Conservation (phyloP, 805 yeast species). For the Candida khao-thaluensis region DNA sequence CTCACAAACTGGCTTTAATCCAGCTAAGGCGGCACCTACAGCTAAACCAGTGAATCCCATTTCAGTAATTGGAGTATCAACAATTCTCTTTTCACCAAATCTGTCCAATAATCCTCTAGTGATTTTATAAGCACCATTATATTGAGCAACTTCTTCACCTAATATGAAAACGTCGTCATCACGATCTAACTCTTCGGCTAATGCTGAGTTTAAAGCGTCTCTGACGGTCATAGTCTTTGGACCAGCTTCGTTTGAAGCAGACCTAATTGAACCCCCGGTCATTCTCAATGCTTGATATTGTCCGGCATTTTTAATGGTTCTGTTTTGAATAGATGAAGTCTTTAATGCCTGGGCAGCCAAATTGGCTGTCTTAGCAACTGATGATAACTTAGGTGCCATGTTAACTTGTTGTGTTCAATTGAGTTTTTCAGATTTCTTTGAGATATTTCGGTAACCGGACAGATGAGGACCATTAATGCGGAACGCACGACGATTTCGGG, state of each 20-base stretch:
- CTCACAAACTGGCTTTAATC: constrained; percentile 94
- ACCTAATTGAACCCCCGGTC: constrained; percentile 28
- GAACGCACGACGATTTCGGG: constrained; percentile 4
- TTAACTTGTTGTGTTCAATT: not conserved
- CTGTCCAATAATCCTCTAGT: constrained; percentile 94
- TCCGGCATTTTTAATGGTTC: constrained; percentile 28
- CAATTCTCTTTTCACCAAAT: constrained; percentile 89
- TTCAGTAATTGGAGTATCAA: constrained; percentile 98
- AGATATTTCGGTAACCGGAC: constrained; percentile 9
- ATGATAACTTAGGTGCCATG: constrained; percentile 11
- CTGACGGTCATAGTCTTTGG: constrained; percentile 79
- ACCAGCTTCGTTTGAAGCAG: constrained; percentile 50
- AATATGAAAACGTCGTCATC: constrained; percentile 91
- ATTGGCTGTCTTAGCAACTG: constrained; percentile 44
- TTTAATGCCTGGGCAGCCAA: constrained; percentile 38
- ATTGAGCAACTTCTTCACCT: constrained; percentile 99
- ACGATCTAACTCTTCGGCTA: constrained; percentile 96
- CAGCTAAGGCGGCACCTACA: constrained; percentile 95
- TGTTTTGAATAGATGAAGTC: constrained; percentile 18
- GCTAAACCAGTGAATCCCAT: constrained; percentile 97
- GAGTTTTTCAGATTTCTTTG: constrained; percentile 3
- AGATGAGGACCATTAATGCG: constrained; percentile 9
- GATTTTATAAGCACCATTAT: constrained; percentile 98
- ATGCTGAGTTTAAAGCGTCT: constrained; percentile 92
- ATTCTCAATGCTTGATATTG: constrained; percentile 37